phyloP scores from a whole-genome alignment of 495 filamentous ascomycete species.

The Lindgomyces ingoldianus region DNA sequence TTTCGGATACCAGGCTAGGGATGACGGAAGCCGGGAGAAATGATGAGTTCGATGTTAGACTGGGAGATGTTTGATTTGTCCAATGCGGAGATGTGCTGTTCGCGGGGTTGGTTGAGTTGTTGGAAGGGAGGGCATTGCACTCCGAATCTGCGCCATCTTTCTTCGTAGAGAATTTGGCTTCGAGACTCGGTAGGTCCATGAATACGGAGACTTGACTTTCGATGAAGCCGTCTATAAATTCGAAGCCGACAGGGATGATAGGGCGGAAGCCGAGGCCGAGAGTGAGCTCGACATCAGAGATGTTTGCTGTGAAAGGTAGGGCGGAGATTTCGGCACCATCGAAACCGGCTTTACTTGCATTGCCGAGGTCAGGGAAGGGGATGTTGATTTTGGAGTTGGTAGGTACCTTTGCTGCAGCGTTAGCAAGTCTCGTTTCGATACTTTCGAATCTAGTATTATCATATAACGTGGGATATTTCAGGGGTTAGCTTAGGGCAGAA shows the following conservation, averaged over 20 bases:
- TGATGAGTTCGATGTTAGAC: not conserved
- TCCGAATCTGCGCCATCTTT: not conserved
- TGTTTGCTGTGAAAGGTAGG: conserved; percentile 29
- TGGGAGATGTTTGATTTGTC: not conserved
- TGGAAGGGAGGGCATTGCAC: not conserved
- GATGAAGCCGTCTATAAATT: conserved; percentile 17
- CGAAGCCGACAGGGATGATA: conserved; percentile 29
- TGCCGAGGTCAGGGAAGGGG: conserved; percentile 20
- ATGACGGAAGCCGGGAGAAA: conserved; percentile 2
- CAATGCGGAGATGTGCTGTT: not conserved
- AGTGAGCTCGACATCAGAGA: conserved; percentile 10
- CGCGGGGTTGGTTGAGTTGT: not conserved
- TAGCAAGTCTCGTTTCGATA: too few species aligned
- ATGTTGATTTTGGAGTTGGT: conserved; percentile 21
- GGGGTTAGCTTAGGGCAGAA: too few species aligned
- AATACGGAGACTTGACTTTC: conserved; percentile 3
- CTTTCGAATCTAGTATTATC: too few species aligned
- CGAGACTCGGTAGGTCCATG: conserved; percentile 27
- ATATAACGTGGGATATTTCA: too few species aligned
- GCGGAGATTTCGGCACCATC: conserved; percentile 6
- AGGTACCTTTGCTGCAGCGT: conserved; percentile 15
- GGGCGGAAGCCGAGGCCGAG: conserved; percentile 18
- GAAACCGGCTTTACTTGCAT: conserved; percentile 21
- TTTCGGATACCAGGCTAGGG: not conserved
- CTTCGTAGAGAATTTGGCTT: conserved; percentile 9